Percentiles rank a stretch among this genome's conserved stretches.
These are phyloP conservation scores for Avena atlantica DNA, from an alignment of 176 grass and related monocot species.

Conservation along the genomic window DNA sequence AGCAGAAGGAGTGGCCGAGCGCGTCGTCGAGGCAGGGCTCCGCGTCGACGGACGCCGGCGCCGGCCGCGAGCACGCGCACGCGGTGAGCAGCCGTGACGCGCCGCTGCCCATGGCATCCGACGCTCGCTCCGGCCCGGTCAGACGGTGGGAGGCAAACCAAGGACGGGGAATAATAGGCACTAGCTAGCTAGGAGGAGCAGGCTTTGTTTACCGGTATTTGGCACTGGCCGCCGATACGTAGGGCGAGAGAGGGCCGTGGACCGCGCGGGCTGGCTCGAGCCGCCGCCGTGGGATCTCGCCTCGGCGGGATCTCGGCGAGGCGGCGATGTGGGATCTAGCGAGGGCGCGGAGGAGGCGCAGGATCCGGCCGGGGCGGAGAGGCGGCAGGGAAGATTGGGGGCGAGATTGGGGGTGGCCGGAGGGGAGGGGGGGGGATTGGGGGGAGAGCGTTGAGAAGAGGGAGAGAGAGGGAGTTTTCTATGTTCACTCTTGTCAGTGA, in stretches of 20 bases:
- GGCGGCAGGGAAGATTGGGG: background rate
- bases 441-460: slow-evolving; percentile 21
- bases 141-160: background rate
- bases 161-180: slow-evolving; percentile 21
- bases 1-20: slow-evolving; percentile 93
- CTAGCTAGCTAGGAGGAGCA: background rate
- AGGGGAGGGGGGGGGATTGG: background rate
- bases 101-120: slow-evolving; percentile 92
- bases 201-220: slow-evolving; percentile 27
- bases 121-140: slow-evolving; percentile 30
- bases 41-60: slow-evolving; percentile 38
- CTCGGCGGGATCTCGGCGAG: background rate
- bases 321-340: background rate
- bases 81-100: slow-evolving; percentile 78
- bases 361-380: background rate
- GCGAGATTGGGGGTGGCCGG: slow-evolving; percentile 31
- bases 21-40: slow-evolving; percentile 73
- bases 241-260: background rate
- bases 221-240: slow-evolving; percentile 6
- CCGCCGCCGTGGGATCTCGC: slow-evolving; percentile 5
- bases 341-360: background rate
- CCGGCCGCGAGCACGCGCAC: slow-evolving; percentile 60
- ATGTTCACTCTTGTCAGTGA: slow-evolving; percentile 34
- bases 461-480: slow-evolving; percentile 18
- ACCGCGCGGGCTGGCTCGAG: too few relatives aligned